phyloP scores from a whole-genome alignment of 768 basidiomycete genomes.

The Russula ochroleuca region DNA sequence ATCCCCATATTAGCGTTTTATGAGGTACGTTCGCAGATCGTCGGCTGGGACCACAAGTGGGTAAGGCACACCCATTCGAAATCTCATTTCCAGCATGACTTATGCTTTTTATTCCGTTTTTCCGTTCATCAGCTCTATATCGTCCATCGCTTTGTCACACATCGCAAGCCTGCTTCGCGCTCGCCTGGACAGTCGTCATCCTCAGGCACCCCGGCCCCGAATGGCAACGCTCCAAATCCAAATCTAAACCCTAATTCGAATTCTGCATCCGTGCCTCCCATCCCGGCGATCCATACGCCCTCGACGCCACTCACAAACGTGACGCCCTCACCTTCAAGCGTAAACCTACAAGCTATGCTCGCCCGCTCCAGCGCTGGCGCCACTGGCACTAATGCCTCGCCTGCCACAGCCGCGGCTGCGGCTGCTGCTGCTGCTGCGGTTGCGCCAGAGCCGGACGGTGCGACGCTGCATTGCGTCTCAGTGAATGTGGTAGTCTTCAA shows the following conservation, averaged over 20 bases:
- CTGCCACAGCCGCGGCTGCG: not conserved
- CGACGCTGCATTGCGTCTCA: slow-evolving; percentile 56
- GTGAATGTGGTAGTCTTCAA: slow-evolving; percentile 69
- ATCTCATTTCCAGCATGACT: not conserved
- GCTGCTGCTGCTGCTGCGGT: slow-evolving; percentile 1
- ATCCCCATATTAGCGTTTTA: slow-evolving; percentile 60
- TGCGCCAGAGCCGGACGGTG: slow-evolving; percentile 49
- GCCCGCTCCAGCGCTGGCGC: not conserved
- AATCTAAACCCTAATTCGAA: not conserved
- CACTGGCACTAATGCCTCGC: not conserved
- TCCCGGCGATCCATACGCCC: slow-evolving; percentile 14
- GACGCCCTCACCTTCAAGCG: slow-evolving; percentile 18
- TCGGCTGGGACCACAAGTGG: slow-evolving; percentile 77
- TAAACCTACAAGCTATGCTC: not conserved
- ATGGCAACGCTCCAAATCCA: not conserved
- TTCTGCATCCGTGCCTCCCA: not conserved
- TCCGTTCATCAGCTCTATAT: slow-evolving; percentile 49
- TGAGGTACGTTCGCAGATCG: slow-evolving; percentile 55
- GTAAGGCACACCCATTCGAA: slow-evolving; percentile 37
- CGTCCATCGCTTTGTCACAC: slow-evolving; percentile 59
- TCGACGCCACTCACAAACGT: slow-evolving; percentile 6
- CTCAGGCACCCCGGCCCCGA: not conserved
- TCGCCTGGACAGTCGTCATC: slow-evolving; percentile 32
- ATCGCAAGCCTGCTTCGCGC: slow-evolving; percentile 36
- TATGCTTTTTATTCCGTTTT: not conserved